Evolutionary conservation across 805 yeast genomes (phyloP), one percentile per base, ranked within the genome.

Genomic region (Cyberlindnera nakhonratchasimensis): DNA sequence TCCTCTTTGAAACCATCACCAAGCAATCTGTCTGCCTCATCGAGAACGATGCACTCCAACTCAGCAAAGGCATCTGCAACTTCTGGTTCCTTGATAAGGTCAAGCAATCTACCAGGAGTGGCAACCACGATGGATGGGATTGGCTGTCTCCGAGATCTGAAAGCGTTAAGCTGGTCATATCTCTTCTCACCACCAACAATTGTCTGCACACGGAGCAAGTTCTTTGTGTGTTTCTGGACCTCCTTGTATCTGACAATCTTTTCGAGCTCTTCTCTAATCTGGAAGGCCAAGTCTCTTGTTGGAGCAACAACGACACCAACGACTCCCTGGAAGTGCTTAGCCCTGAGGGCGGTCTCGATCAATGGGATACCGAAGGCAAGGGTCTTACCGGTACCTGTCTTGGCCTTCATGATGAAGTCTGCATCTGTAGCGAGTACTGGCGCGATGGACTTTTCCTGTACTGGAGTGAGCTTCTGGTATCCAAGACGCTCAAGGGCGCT

Each of bases 331-430:
- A 59, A 63, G 29, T 58, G 54, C 22, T 45, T 45, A 11, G 51
- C 53, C 50, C 57, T 66, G 64, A 57, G 67, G 50, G 45, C 73
- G 64, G 77, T 74, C 57, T 87, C 84, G 34, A 87, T 66, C 11
- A 86, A 66, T 3, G 96, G 96, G 32, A 90, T 69, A 46, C 90
- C 82, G 62, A 87, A 89, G 0, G 96, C 95, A 48, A 86, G 78
- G 0, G 97, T 89, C 62, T 89, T 89, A 57, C 97, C 97, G 2
- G 97, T 89, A 61, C 97, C 97, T 4, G 97, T 89, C 62, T 87
- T 87, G 21, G 97, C 96, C 55, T 95, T 74, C 29, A 88, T 89
- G 18, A 89, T 87, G 32, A 87, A 70, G 50, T 91, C 90, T 14
- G 70, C 61, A n/a, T 72, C 67, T 29, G 69, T 67, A 13, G 67